phyloP scores from a whole-genome alignment of 495 filamentous ascomycete genomes.

The Aspergillus leporis region DNA sequence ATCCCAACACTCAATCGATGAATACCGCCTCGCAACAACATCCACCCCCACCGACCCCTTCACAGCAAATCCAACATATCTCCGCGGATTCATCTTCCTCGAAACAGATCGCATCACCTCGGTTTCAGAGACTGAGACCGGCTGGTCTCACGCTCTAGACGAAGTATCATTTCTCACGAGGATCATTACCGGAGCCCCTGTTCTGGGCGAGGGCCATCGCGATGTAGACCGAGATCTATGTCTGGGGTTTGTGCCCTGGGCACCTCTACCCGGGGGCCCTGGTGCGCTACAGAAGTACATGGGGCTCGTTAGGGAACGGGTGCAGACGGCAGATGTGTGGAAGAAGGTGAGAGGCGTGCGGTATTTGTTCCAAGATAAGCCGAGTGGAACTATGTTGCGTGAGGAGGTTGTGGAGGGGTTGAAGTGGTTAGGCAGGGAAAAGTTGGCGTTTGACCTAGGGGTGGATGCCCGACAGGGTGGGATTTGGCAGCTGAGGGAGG shows the following conservation, averaged over 20 bases:
- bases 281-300: slow-evolving; percentile 51
- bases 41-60: slow-evolving; percentile 12
- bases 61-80: slow-evolving; percentile 16
- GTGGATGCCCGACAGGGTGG: slow-evolving; percentile 73
- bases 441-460: slow-evolving; percentile 76
- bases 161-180: slow-evolving; percentile 68
- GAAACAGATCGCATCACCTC: slow-evolving; percentile 76
- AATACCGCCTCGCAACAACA: slow-evolving; percentile 48
- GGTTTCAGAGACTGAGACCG: slow-evolving; percentile 43
- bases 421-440: slow-evolving; percentile 61
- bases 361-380: slow-evolving; percentile 79
- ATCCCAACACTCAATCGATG: slow-evolving; percentile 59
- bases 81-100: slow-evolving; percentile 74
- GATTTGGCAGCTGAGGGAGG: slow-evolving; percentile 68
- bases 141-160: slow-evolving; percentile 61
- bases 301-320: slow-evolving; percentile 36
- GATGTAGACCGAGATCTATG: slow-evolving; percentile 52
- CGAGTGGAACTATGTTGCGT: slow-evolving; percentile 58
- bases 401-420: slow-evolving; percentile 67
- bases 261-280: slow-evolving; percentile 66
- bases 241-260: slow-evolving; percentile 75
- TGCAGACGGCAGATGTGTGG: slow-evolving; percentile 36
- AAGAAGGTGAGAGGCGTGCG: slow-evolving; percentile 69
- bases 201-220: slow-evolving; percentile 59
- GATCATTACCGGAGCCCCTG: slow-evolving; percentile 60